phyloP scores from a whole-genome alignment of 106 monocot genomes.

The Platanthera zijinensis region DNA sequence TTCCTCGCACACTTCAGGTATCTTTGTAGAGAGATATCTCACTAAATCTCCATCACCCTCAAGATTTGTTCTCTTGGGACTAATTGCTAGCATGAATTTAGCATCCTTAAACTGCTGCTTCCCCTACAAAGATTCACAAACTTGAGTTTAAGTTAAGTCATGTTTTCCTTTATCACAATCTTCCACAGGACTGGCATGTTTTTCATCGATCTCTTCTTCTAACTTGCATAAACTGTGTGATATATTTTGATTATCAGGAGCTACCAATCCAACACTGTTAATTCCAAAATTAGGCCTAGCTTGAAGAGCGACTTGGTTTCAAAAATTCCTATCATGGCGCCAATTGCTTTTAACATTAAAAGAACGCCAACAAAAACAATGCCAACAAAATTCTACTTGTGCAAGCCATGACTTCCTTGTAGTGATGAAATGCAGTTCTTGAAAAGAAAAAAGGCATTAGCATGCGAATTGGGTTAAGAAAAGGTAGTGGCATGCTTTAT shows the following conservation, averaged over 20 bases:
- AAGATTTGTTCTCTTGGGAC: constrained; percentile 13
- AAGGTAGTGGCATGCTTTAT: no score
- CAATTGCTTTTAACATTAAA: constrained; percentile 6
- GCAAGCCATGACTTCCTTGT: no score
- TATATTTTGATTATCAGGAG: neutral
- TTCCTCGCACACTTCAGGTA: constrained; percentile 3
- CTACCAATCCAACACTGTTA: constrained; percentile 2
- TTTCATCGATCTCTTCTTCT: constrained; percentile 5
- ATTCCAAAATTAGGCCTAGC: constrained; percentile 7
- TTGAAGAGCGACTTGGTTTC: neutral
- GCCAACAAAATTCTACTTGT: no score
- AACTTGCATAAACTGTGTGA: neutral
- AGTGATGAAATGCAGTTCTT: no score
- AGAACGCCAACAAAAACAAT: no score
- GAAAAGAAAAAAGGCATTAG: no score
- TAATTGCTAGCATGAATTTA: neutral
- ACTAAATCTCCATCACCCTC: neutral
- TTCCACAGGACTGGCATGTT: constrained; percentile 9
- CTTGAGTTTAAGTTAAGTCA: neutral
- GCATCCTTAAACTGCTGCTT: constrained; percentile 1
- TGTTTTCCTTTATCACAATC: constrained; percentile 15
- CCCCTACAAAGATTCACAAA: neutral
- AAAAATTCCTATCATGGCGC: constrained; percentile 3
- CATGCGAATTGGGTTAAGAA: no score
- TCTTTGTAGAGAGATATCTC: neutral